Base-by-base conservation (phyloP, 2,329 filamentous ascomycete genomes). In the Chrysosporium keratinophilum region DNA sequence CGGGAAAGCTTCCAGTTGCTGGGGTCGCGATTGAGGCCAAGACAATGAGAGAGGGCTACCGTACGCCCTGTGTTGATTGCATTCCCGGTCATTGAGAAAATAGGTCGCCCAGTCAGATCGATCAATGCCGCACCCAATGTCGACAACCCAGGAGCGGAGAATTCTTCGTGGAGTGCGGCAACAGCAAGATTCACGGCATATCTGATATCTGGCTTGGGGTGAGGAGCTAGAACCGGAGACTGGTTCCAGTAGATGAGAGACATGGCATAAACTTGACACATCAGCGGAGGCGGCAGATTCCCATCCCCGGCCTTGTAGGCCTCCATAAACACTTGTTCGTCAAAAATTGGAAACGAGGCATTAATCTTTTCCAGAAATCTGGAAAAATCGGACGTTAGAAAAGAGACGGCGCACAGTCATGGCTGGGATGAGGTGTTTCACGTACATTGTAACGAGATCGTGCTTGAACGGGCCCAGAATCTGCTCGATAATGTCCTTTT, bases 171-270 rank as follows among this genome's bases (percentile, higher is more conserved):
- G 2, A 82, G 69, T 1, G 80, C 78, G 50, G 79, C 78, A 17
- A 76, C 78, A 5, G 79, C 79, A 55, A 81, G 73, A 55, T 83
- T 83, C 74, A 82, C 82, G 7, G 80, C 76, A 62, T 80, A 83
- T 43, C 79, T 75, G 40, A 74, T 71, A 60, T 84, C 80, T 0
- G 80, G 80, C 46, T 76, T 71, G 3, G 75, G 72, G 54, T 77
- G 73, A 4, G 66, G 65, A 3, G 68, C 66, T 2, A 77, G 62
- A 3, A 69, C 65, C 0, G 70, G 69, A 0, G 74, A 75, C 50
- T 74, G 72, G 23, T 73, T 71, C 80, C 81, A 84, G 60, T 78
- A 81, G 2, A 78, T 72, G 2, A 82, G 63, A 0, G 77, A 75
- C 60, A 80, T 77, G 0, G 79, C 80, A 59, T 82, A 80, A 1